These are phyloP conservation scores for Magnusiomyces fungicola DNA, from an alignment of 1,139 yeast species.

Conservation along the genomic window DNA sequence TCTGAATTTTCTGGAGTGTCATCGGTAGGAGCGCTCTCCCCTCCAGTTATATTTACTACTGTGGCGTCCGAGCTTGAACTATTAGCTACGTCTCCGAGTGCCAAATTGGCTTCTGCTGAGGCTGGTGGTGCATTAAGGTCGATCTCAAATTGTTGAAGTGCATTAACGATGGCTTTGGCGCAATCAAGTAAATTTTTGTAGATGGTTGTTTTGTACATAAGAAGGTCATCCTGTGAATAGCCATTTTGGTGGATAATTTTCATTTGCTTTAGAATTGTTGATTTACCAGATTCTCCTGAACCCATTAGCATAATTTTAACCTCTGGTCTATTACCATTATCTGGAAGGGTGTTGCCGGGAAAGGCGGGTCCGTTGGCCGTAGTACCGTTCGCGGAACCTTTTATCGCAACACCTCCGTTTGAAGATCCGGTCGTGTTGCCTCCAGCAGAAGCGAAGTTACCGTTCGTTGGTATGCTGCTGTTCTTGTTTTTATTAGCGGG, in stretches of 20 bases:
- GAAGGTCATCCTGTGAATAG: conserved; percentile 51
- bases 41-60: not conserved
- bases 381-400: too few species aligned
- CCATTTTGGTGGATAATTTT: conserved; percentile 69
- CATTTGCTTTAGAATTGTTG: conserved; percentile 70
- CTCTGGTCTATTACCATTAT: conserved; percentile 22
- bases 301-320: conserved; percentile 62
- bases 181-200: conserved; percentile 60
- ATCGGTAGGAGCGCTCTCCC: not conserved
- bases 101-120: not conserved
- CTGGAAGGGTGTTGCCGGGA: not conserved
- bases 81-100: not conserved
- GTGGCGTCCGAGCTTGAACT: not conserved
- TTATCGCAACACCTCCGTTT: too few species aligned
- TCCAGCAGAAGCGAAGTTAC: too few species aligned
- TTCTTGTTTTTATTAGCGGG: not conserved
- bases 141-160: conserved; percentile 34
- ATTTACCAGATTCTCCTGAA: conserved; percentile 71
- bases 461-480: not conserved
- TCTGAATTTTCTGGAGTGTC: not conserved
- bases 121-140: conserved; percentile 4
- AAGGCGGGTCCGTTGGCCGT: not conserved
- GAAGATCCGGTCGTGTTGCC: too few species aligned
- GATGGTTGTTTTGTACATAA: conserved; percentile 60
- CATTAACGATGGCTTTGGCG: conserved; percentile 51